phyloP scores from a whole-genome alignment of 2,329 filamentous ascomycete genomes.

The Trichoderma endophyticum region DNA sequence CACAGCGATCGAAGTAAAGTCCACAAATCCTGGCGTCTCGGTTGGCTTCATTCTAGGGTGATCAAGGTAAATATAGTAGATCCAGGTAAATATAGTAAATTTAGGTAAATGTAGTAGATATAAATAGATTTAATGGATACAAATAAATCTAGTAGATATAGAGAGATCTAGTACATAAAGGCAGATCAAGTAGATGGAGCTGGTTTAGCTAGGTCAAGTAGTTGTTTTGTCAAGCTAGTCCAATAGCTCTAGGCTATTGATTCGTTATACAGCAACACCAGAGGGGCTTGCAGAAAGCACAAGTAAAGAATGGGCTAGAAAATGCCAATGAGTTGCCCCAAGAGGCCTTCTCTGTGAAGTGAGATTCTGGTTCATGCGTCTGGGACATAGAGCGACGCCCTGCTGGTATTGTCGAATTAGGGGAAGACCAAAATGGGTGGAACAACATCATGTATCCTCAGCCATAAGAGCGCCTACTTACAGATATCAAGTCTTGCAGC shows the following conservation, averaged over 20 bases:
- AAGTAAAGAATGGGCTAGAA: not conserved
- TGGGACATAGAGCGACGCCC: not conserved
- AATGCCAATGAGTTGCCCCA: not conserved
- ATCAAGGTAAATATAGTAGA: too few species aligned
- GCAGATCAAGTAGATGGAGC: too few species aligned
- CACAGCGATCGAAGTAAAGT: not conserved
- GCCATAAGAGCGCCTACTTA: not conserved
- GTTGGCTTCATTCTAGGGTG: not conserved
- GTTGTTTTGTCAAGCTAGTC: not conserved
- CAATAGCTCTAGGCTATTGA: not conserved
- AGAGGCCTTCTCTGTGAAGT: not conserved
- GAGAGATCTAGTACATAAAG: too few species aligned
- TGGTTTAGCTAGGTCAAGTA: not conserved
- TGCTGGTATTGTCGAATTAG: not conserved
- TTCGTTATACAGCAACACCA: not conserved
- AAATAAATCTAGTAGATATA: too few species aligned
- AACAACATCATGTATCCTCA: not conserved
- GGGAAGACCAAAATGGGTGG: not conserved
- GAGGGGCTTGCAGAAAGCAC: not conserved
- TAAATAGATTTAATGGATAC: too few species aligned
- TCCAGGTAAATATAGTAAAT: too few species aligned
- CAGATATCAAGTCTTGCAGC: not conserved
- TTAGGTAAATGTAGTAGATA: too few species aligned
- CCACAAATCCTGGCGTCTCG: not conserved
- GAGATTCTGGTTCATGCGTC: not conserved